Conservation (phyloP, 2,329 filamentous ascomycete species). For the Phaeosphaeria sp. region DNA sequence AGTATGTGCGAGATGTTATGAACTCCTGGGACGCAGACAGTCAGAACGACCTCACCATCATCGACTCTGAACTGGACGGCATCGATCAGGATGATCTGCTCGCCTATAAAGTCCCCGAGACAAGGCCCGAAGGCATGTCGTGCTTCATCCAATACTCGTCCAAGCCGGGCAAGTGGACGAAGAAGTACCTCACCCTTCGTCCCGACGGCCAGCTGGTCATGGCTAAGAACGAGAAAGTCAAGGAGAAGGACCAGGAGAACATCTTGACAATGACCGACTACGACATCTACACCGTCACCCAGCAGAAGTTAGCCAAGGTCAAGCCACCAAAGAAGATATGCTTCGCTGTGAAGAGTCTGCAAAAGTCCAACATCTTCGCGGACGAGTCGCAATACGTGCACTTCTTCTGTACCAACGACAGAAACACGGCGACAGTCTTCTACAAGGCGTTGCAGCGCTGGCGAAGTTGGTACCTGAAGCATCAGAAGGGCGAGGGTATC, state of each 20-base stretch:
- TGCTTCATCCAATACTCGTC: constrained; percentile 82
- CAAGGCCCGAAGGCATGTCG: constrained; percentile 70
- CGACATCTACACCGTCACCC: constrained; percentile 83
- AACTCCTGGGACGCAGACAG: constrained; percentile 90
- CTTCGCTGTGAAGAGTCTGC: constrained; percentile 89
- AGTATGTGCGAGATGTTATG: constrained; percentile 84
- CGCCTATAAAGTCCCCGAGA: constrained; percentile 66
- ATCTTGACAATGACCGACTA: constrained; percentile 91
- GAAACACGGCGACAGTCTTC: constrained; percentile 70
- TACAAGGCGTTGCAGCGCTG: constrained; percentile 76
- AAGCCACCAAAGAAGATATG: constrained; percentile 86
- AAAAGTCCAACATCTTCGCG: constrained; percentile 84
- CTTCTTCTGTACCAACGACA: constrained; percentile 85
- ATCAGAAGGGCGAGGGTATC: constrained; percentile 68
- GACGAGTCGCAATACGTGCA: constrained; percentile 88
- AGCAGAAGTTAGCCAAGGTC: constrained; percentile 72
- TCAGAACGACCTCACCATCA: constrained; percentile 76
- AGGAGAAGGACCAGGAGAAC: constrained; percentile 67
- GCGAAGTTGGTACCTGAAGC: constrained; percentile 91
- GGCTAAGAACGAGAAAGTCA: constrained; percentile 71
- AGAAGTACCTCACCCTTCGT: constrained; percentile 78
- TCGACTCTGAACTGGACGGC: constrained; percentile 62
- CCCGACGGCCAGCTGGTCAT: constrained; percentile 73
- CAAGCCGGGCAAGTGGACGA: constrained; percentile 85
- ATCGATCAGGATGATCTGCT: constrained; percentile 69